Evolutionary conservation across 768 basidiomycete genomes (phyloP), one percentile per base, ranked within the genome.

Genomic region (Termitomyces sp.): DNA sequence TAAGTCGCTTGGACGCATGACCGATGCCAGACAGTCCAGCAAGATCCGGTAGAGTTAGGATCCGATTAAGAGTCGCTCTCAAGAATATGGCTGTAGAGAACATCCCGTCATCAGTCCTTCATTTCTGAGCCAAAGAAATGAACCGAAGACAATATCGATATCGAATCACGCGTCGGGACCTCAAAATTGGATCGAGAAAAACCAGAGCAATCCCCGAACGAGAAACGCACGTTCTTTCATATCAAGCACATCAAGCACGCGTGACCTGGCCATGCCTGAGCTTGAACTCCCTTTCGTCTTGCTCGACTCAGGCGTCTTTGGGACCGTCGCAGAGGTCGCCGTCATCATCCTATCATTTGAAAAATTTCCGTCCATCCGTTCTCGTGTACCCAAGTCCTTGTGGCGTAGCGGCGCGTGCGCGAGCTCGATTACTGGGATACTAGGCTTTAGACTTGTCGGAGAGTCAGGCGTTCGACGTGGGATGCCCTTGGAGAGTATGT

Each of bases 401-500:
- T 12, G 22, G 33, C 22, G 20, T 28, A 10, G n/a, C 31, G 53
- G 28, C 20, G 55, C 55, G 9, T 56, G 55, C 16, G 55, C 55
- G 9, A 56, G 47, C 15, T 47, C 46, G 20, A 56, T 56, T 15
- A 31, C 37, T 12, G 45, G 55, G 16, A 49, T 22, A 22, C 12
- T 48, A 7, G 13, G 24, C 55, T 37, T 55, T 26, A 36, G 55
- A n/a, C 10, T 26, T 39, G 36, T 29, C 6, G 45, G 37, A 15
- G 55, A 48, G 13, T 16, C 46, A 22, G 49, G 31, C 9, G 41
- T 34, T 24, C 20, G 48, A 15, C 41, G 31, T 22, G 57, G 52
- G 12, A 80, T 66, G 4, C 77, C 75, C 58, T 75, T 74, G 2
- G 79, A 73, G 12, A 82, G 65, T 57, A 86, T 70, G 60, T 84